phyloP scores from a whole-genome alignment of 139 green algal species.

The Chlorokybus atmophyticus region DNA sequence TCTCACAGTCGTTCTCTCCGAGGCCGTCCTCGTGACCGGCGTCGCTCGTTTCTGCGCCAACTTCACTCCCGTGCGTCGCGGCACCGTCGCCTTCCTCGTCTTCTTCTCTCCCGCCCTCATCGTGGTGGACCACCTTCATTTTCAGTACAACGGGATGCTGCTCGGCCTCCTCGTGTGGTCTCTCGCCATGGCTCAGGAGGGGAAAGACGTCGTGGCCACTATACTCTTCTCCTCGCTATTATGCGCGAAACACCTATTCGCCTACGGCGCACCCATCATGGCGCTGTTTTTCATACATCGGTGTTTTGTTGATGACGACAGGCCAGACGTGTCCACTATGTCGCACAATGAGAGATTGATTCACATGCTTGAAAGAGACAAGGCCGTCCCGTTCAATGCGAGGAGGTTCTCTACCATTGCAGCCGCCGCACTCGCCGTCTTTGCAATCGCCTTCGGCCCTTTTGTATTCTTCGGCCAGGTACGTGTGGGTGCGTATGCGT shows the following conservation, averaged over 20 bases:
- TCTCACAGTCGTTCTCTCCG: slow-evolving; percentile 47
- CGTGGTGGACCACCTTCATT: slow-evolving; percentile 95
- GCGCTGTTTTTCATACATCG: slow-evolving; percentile 65
- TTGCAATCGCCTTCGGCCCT: slow-evolving; percentile 19
- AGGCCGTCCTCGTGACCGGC: slow-evolving; percentile 48
- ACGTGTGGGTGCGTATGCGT: too few relatives aligned
- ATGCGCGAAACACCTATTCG: slow-evolving; percentile 88
- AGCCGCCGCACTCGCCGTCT: slow-evolving; percentile 15
- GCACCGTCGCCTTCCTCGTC: slow-evolving; percentile 9
- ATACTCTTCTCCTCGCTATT: slow-evolving; percentile 71
- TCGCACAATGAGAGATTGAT: too few relatives aligned
- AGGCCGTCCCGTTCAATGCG: too few relatives aligned
- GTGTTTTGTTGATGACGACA: too few relatives aligned
- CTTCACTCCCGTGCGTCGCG: background rate
- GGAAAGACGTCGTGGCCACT: slow-evolving; percentile 10
- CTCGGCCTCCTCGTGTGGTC: slow-evolving; percentile 46
- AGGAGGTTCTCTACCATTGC: too few relatives aligned
- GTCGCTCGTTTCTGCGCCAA: background rate
- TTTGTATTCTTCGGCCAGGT: slow-evolving; percentile 22
- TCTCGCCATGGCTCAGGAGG: slow-evolving; percentile 14
- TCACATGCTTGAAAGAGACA: too few relatives aligned
- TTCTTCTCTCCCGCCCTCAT: slow-evolving; percentile 53
- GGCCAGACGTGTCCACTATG: too few relatives aligned
- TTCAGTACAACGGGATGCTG: slow-evolving; percentile 95
- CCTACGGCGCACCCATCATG: slow-evolving; percentile 63